These are phyloP conservation scores for Pseudoscleropodium purum DNA, from an alignment of 225 moss, liverwort and hornwort species.

Conservation along the genomic window DNA sequence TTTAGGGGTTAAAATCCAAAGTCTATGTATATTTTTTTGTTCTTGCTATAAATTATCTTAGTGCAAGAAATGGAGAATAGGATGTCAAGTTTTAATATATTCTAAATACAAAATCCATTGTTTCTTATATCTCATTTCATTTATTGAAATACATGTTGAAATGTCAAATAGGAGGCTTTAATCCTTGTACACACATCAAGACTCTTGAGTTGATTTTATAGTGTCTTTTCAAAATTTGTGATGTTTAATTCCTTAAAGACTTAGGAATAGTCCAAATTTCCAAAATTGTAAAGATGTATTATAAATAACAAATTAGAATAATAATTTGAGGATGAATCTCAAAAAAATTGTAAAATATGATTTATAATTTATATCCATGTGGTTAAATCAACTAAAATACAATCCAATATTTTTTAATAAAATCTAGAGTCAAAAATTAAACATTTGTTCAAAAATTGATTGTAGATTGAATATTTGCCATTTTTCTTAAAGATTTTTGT, in stretches of 20 bases:
- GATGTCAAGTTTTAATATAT: background rate
- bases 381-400: too few relatives aligned
- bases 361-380: fast-evolving
- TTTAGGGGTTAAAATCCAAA: background rate
- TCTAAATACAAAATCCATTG: background rate
- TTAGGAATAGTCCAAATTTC: background rate
- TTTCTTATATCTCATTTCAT: background rate
- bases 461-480: too few relatives aligned
- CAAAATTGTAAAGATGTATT: background rate
- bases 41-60: fast-evolving
- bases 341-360: background rate
- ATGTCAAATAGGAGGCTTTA: background rate
- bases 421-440: too few relatives aligned
- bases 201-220: background rate
- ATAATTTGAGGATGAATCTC: background rate
- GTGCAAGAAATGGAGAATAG: fast-evolving
- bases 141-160: background rate
- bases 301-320: background rate
- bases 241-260: background rate
- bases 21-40: background rate
- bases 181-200: background rate
- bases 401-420: too few relatives aligned
- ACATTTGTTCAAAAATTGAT: too few relatives aligned
- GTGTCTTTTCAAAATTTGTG: background rate
- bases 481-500: too few relatives aligned